phyloP scores from a whole-genome alignment of 352 stramenopile genomes.

The Phytophthora sansomeana region DNA sequence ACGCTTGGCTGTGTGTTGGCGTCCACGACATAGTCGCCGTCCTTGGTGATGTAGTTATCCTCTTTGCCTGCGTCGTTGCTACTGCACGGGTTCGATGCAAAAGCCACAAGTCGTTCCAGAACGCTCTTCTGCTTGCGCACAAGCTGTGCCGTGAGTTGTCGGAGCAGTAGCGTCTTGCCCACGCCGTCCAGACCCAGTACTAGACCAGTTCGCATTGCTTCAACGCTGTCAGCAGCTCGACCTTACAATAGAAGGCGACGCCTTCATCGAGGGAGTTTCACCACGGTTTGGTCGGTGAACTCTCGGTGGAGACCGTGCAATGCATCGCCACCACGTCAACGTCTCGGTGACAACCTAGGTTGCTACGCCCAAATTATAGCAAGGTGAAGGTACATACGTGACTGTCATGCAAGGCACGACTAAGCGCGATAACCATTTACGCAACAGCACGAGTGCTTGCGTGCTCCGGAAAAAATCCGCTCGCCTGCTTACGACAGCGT shows the following conservation, averaged over 20 bases:
- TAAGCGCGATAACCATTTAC: background rate
- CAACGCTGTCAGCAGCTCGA: background rate
- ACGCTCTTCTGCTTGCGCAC: constrained; percentile 51
- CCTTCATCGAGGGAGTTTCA: constrained; percentile 1
- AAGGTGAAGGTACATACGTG: background rate
- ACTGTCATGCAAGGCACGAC: background rate
- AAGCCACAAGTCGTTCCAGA: constrained; percentile 47
- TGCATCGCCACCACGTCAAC: background rate
- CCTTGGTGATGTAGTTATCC: constrained; percentile 10
- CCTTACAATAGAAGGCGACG: constrained; percentile 22
- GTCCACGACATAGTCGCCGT: constrained; percentile 33
- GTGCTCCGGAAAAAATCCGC: constrained; percentile 27
- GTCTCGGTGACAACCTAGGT: background rate
- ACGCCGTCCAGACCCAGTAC: constrained; percentile 72
- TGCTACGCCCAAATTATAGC: too few relatives aligned
- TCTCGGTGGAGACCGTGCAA: too few relatives aligned
- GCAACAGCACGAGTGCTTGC: constrained; percentile 11
- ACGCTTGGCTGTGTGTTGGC: constrained; percentile 65
- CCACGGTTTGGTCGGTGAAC: background rate
- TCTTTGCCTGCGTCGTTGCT: constrained; percentile 17
- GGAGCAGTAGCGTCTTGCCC: constrained; percentile 78
- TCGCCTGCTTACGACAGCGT: constrained; percentile 12
- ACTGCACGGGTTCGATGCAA: constrained; percentile 28
- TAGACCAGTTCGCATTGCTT: constrained; percentile 63
- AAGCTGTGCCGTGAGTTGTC: constrained; percentile 59